Percentiles rank a stretch among this genome's conserved stretches.
These are phyloP conservation scores for Parastagonospora avenae DNA, from an alignment of 2,329 filamentous ascomycete genomes.

Conservation along the genomic window DNA sequence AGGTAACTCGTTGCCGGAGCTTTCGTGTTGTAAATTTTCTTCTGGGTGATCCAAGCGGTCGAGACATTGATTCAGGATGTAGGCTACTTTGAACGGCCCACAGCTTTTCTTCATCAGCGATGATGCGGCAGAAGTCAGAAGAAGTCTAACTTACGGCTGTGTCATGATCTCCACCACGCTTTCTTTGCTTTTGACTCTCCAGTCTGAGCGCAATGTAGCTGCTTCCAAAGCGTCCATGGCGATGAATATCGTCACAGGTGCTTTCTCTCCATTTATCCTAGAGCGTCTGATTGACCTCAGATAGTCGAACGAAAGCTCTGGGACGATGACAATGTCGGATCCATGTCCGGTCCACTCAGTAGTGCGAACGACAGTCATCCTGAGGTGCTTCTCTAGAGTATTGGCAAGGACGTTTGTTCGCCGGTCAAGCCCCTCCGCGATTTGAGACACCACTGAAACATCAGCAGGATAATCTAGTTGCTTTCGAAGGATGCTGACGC, in stretches of 20 bases:
- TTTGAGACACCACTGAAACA: constrained; percentile 3
- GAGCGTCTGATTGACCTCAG: constrained; percentile 27
- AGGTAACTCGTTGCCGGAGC: not conserved
- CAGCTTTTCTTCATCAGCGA: constrained; percentile 21
- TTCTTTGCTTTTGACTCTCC: constrained; percentile 31
- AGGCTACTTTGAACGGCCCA: constrained; percentile 40
- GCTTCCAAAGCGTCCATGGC: constrained; percentile 42
- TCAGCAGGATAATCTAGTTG: not conserved
- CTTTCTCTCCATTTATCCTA: constrained; percentile 8
- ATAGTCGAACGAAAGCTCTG: constrained; percentile 40
- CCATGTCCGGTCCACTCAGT: constrained; percentile 28
- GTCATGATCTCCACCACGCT: constrained; percentile 42
- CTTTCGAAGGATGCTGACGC: constrained; percentile 34
- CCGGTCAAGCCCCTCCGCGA: constrained; percentile 19
- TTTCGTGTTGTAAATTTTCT: constrained; percentile 20
- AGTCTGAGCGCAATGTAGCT: constrained; percentile 39
- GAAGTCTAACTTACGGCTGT: constrained; percentile 33
- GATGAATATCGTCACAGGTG: constrained; percentile 39
- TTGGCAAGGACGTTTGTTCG: constrained; percentile 26
- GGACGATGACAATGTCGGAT: constrained; percentile 41
- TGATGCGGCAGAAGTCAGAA: not conserved
- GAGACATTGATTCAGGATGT: constrained; percentile 35
- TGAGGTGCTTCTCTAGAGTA: constrained; percentile 29
- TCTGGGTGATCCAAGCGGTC: constrained; percentile 27
- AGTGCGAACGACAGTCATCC: constrained; percentile 35